A percentile compares a stretch with the other conserved stretches of the same genome.
These are phyloP conservation scores for Rhodotorula sp. DNA, from an alignment of 1,284 basidiomycete species.

Conservation along the genomic window DNA sequence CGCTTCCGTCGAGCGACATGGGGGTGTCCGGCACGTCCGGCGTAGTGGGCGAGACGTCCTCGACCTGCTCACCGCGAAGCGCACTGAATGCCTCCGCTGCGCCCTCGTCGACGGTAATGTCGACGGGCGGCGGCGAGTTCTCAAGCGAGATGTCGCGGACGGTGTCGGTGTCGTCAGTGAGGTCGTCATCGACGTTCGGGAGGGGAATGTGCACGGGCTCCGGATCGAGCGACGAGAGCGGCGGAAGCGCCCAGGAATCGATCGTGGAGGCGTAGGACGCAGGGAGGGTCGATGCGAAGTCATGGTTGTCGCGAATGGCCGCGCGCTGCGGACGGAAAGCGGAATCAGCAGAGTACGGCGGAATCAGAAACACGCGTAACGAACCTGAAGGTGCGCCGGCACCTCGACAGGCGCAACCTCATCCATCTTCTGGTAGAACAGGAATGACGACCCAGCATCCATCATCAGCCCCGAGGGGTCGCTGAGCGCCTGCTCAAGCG, in stretches of 20 bases:
- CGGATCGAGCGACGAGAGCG: conserved; percentile 2
- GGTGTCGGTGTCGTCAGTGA: conserved; percentile 12
- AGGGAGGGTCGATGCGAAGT: conserved; percentile 22
- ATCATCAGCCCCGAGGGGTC: conserved; percentile 28
- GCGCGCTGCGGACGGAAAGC: neutral
- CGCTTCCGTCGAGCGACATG: conserved; percentile 16
- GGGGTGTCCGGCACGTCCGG: neutral
- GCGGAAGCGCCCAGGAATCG: conserved; percentile 19
- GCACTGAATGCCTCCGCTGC: neutral
- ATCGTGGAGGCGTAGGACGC: neutral
- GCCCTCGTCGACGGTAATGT: conserved; percentile 5
- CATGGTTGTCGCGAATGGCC: conserved; percentile 28
- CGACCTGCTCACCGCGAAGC: neutral
- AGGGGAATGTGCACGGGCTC: conserved; percentile 1
- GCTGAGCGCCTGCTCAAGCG: conserved; percentile 20
- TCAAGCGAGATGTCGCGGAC: conserved; percentile 19
- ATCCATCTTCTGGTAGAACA: conserved; percentile 29
- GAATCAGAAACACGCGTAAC: neutral
- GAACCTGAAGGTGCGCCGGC: conserved; percentile 10
- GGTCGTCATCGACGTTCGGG: neutral
- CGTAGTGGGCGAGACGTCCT: neutral
- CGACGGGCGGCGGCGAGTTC: neutral
- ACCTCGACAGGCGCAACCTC: conserved; percentile 3
- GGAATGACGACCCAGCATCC: conserved; percentile 27
- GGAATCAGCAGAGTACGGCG: neutral